These are phyloP conservation scores for Gonium pectorale DNA, from an alignment of 139 green algal genomes.

Conservation along the genomic window DNA sequence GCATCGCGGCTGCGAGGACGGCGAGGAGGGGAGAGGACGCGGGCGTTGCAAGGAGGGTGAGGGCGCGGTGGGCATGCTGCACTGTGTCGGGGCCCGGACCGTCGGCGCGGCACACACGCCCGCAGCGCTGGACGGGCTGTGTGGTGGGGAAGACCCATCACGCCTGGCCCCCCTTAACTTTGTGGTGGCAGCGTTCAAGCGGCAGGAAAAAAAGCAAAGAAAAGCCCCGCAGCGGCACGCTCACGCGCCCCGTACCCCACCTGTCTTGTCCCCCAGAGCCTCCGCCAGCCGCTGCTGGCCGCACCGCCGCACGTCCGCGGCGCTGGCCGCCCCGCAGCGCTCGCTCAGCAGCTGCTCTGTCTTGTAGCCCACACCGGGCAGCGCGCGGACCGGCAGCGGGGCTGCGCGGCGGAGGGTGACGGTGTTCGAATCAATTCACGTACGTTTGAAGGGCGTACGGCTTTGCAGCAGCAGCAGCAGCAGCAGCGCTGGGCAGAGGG, in stretches of 20 bases:
- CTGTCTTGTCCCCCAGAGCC: constrained; percentile 60
- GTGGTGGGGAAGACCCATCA: too few species aligned
- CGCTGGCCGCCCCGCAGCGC: constrained; percentile 56
- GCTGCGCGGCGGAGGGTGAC: not conserved
- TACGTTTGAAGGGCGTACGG: too few species aligned
- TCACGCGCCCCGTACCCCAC: not conserved
- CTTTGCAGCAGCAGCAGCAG: too few species aligned
- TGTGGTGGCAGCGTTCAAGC: not conserved
- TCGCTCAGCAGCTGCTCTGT: constrained; percentile 57
- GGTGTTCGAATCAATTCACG: too few species aligned
- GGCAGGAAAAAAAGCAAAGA: too few species aligned
- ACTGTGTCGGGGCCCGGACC: too few species aligned
- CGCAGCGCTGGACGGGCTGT: too few species aligned
- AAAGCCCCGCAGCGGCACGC: not conserved
- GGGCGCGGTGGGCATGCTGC: not conserved
- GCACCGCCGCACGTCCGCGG: constrained; percentile 55
- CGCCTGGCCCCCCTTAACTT: too few species aligned
- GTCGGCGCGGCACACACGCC: too few species aligned
- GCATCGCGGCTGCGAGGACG: constrained; percentile 13
- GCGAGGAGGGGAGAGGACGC: not conserved
- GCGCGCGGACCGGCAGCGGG: constrained; percentile 66
- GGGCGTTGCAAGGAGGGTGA: not conserved
- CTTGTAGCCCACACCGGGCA: constrained; percentile 72
- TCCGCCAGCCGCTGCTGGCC: constrained; percentile 48
- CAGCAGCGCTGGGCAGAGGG: too few species aligned